Conservation (phyloP, 2,329 filamentous ascomycete species). For the Zalaria obscura region DNA sequence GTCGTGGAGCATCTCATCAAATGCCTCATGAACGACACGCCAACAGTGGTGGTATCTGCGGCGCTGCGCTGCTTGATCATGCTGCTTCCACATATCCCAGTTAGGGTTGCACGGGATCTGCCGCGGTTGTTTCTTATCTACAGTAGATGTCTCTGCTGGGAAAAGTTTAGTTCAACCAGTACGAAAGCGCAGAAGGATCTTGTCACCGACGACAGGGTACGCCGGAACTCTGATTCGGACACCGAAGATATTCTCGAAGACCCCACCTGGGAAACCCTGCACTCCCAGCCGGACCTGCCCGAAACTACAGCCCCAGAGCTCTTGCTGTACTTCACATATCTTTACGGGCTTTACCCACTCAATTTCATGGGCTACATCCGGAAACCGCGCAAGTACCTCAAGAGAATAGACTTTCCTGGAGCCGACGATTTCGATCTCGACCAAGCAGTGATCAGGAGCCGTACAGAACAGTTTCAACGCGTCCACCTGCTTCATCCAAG, state of each 20-base stretch:
- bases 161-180: constrained; percentile 32
- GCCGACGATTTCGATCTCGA: constrained; percentile 66
- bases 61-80: constrained; percentile 65
- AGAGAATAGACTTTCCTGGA: constrained; percentile 55
- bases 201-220: constrained; percentile 19
- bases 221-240: constrained; percentile 11
- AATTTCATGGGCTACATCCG: constrained; percentile 80
- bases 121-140: constrained; percentile 71
- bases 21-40: constrained; percentile 65
- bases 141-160: constrained; percentile 67
- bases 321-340: constrained; percentile 62
- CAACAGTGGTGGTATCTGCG: constrained; percentile 60
- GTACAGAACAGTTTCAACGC: constrained; percentile 60
- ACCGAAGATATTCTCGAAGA: constrained; percentile 20
- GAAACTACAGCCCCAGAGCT: constrained; percentile 52
- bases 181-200: constrained; percentile 17
- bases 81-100: constrained; percentile 70
- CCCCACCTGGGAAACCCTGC: constrained; percentile 48
- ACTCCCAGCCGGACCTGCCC: constrained; percentile 47
- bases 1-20: constrained; percentile 58
- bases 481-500: constrained; percentile 70
- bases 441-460: constrained; percentile 59
- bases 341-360: constrained; percentile 72
- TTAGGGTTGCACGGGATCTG: constrained; percentile 52
- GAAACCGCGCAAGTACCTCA: constrained; percentile 65